phyloP scores from a whole-genome alignment of 306 rosid species.

The barrel medic (Medicago truncatula) region DNA sequence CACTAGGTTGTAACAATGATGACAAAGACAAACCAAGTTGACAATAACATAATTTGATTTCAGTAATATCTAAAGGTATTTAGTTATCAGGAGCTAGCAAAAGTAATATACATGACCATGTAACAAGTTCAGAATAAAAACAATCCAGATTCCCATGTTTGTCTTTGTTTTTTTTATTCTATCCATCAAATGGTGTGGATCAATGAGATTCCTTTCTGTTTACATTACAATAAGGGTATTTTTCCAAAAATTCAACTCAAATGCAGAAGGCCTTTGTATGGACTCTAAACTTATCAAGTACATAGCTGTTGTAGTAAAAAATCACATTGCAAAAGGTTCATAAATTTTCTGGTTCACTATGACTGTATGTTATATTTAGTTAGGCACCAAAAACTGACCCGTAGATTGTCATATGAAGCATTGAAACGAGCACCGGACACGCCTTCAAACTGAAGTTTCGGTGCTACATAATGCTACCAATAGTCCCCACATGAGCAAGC shows the following conservation, averaged over 20 bases:
- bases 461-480: conserved; percentile 46
- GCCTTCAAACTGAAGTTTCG: too few species aligned
- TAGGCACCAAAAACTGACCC: conserved; percentile 17
- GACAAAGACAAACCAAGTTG: background rate
- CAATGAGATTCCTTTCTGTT: conserved; percentile 16
- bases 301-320: background rate
- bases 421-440: too few species aligned
- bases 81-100: conserved; percentile 13
- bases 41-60: conserved; percentile 11
- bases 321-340: conserved; percentile 24
- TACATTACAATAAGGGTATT: background rate
- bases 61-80: conserved; percentile 10
- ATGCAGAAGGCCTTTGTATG: background rate
- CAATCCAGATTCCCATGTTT: background rate
- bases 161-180: background rate
- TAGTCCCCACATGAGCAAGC: conserved; percentile 78
- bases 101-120: background rate
- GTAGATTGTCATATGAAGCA: conserved; percentile 13
- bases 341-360: background rate
- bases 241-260: conserved; percentile 13
- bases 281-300: conserved; percentile 20
- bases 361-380: background rate
- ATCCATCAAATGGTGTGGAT: background rate
- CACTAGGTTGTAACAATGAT: too few species aligned
- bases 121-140: background rate